Base-by-base conservation (phyloP, 352 stramenopile genomes). In the Pythium volutum region DNA sequence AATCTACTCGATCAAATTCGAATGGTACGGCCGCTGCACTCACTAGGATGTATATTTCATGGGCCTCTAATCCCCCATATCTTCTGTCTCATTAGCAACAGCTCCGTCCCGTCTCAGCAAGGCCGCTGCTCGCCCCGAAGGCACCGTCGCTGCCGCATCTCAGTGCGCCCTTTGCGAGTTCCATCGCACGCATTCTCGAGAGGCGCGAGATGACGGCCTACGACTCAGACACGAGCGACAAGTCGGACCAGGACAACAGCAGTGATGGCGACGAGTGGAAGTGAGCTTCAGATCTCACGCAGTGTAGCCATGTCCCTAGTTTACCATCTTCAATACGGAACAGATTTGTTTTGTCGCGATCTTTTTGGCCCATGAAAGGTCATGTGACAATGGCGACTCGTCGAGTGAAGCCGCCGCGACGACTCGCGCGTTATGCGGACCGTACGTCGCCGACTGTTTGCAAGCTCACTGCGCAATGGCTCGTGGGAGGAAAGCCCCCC, bases 161-260 rank as follows among this genome's bases (percentile, higher is more conserved):
- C 8, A 61, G 68, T 0, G 59, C 64, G 1, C 75, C 76, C 1
- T 87, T 89, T 33, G 75, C 75, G 5, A 66, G 74, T 42, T 87
- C 79, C 16, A 89, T 89, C 41, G 75, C 77, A 6, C 73, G 77
- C 12, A 84, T 89, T 33, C 76, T 89, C 46, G 79, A 89, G 58
- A 75, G 77, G 0, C 73, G 79, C 20, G 48, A 67, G 8, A 59
- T 80, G 34, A 86, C 84, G 27, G 77, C 76, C 18, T 87, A 87
- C 67, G 79, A 89, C 27, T 87, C 75, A 4, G 79, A 89, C 53
- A 55, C 74, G 6, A 59, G 53, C 54, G 54, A 68, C 23, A 39
- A 60, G 14, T 58, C 61, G 18, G 45, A 42, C 31, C 39, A 25
- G 16, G 59, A 60, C 8, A 11, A 11, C 14, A 36, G 31, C 50